Evolutionary conservation across 2,329 filamentous ascomycete species (phyloP).

Genomic region (Torrubiellomyces zombiae): DNA sequence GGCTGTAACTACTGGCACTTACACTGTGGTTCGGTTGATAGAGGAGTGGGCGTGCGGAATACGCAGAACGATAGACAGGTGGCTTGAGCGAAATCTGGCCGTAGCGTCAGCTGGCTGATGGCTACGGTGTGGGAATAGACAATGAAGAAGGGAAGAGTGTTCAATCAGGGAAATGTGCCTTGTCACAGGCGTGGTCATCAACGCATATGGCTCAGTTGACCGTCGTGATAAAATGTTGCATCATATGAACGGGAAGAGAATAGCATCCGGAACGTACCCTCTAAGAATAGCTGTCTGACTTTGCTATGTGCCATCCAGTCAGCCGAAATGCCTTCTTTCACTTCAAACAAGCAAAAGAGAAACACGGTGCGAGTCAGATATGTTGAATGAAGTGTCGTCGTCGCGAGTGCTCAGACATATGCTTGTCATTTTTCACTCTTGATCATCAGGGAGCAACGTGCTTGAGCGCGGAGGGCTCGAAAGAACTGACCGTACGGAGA

Average conservation of each 20-base stretch:
- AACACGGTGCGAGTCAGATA: too few species aligned
- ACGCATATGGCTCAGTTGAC: conserved; percentile 31
- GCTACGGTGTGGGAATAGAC: too few species aligned
- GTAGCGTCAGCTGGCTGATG: too few species aligned
- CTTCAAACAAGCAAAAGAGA: too few species aligned
- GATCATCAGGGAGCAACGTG: conserved; percentile 51
- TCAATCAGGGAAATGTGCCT: conserved; percentile 21
- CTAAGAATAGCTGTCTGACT: too few species aligned
- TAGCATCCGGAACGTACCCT: conserved; percentile 10
- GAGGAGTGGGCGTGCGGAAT: background rate
- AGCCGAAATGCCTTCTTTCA: too few species aligned
- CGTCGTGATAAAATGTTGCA: conserved; percentile 29
- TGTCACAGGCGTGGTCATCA: conserved; percentile 31
- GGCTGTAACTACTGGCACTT: too few species aligned
- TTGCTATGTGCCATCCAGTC: too few species aligned
- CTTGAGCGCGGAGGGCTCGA: conserved; percentile 5
- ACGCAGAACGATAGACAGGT: too few species aligned
- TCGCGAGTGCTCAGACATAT: conserved; percentile 76
- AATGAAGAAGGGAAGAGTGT: background rate
- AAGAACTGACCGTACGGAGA: too few species aligned
- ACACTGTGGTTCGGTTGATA: background rate
- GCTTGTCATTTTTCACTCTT: conserved; percentile 82
- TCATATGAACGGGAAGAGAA: conserved; percentile 15
- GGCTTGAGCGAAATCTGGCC: too few species aligned
- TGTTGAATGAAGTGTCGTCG: conserved; percentile 24